A percentile compares a stretch with the other conserved stretches of the same genome.
Evolutionary conservation across 1,284 basidiomycete species (phyloP).

Genomic region (Microbotryum scabiosae): DNA sequence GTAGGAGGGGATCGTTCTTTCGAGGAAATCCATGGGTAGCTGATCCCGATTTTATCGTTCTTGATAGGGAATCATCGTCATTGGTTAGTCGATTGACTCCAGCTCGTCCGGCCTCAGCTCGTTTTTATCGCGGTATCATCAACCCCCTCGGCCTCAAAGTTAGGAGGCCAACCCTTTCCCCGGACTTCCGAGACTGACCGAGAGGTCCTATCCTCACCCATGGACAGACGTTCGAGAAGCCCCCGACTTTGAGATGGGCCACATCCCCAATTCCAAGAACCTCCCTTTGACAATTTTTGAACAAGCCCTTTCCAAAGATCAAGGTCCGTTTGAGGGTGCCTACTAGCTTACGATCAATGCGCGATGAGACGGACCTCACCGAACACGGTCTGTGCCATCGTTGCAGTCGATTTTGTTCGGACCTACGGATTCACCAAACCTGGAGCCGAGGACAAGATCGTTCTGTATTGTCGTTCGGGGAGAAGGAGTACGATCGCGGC

Average conservation of each 20-base stretch:
- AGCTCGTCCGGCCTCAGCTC: no score
- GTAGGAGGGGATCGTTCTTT: not conserved
- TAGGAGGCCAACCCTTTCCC: not conserved
- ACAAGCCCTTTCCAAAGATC: not conserved
- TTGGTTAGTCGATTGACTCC: not conserved
- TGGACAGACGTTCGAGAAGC: not conserved
- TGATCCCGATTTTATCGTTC: no score
- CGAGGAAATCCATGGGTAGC: not conserved
- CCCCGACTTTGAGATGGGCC: not conserved
- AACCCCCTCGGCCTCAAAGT: no score
- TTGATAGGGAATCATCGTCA: not conserved
- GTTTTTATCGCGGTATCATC: no score
- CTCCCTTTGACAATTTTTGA: not conserved
- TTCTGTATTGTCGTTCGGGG: conserved; percentile 1
- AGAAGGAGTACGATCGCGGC: not conserved
- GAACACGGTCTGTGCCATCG: not conserved
- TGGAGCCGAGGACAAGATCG: not conserved
- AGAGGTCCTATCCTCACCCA: not conserved
- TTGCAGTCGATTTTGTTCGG: not conserved
- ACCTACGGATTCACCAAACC: conserved; percentile 1
- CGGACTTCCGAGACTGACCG: not conserved
- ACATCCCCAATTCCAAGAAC: not conserved
- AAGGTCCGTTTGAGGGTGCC: not conserved
- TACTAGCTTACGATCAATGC: not conserved
- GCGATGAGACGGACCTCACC: not conserved